Conservation (phyloP, 2,329 filamentous ascomycete species). For the Elsinoe ampelina region DNA sequence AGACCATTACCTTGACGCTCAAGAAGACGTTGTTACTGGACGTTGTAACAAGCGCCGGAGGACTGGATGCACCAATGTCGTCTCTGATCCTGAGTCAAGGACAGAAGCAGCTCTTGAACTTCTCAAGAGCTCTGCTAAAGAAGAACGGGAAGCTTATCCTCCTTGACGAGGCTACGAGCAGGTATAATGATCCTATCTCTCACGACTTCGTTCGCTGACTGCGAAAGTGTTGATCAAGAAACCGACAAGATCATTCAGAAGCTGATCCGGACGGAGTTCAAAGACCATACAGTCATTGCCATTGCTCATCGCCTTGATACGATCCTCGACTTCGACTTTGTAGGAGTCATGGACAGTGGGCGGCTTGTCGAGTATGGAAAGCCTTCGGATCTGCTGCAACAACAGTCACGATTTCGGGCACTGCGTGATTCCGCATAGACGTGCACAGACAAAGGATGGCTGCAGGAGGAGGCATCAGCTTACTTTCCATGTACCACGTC, state of each 20-base stretch:
- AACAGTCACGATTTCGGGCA: background rate
- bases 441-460: background rate
- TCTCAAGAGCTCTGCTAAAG: slow-evolving; percentile 38
- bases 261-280: slow-evolving; percentile 36
- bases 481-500: background rate
- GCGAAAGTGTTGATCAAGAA: background rate
- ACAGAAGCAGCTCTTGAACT: slow-evolving; percentile 41
- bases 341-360: slow-evolving; percentile 44
- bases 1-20: slow-evolving; percentile 34
- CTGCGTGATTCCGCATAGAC: background rate
- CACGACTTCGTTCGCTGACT: background rate
- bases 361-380: slow-evolving; percentile 34
- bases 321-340: slow-evolving; percentile 44
- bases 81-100: slow-evolving; percentile 34
- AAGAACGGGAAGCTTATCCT: slow-evolving; percentile 33
- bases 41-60: slow-evolving; percentile 22
- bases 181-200: background rate
- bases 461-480: background rate
- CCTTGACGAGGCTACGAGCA: slow-evolving; percentile 21
- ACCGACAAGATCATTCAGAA: slow-evolving; percentile 29
- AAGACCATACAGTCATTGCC: slow-evolving; percentile 49
- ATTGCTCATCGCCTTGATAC: slow-evolving; percentile 49
- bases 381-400: slow-evolving; percentile 18
- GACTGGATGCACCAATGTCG: slow-evolving; percentile 30
- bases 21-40: slow-evolving; percentile 35